Conservation (phyloP, 176 grass and related monocot genomes). For the Eragrostis curvula region DNA sequence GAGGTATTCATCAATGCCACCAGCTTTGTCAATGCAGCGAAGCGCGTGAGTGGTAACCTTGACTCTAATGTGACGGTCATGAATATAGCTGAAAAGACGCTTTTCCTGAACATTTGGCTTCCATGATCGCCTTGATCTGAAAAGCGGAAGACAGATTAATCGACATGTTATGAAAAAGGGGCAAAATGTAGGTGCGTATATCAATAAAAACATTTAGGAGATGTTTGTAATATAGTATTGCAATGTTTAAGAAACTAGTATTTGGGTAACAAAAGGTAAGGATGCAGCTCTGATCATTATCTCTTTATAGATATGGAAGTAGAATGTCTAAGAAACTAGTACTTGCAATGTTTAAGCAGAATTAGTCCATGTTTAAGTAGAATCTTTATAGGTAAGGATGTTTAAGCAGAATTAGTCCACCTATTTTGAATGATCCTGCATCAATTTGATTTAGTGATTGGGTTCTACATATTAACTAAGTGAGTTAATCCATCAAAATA, state of each 20-base stretch:
- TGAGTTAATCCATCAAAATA: conserved; percentile 5
- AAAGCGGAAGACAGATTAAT: conserved; percentile 22
- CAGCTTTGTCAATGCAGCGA: conserved; percentile 97
- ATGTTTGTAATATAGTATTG: neutral
- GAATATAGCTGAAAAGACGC: conserved; percentile 94
- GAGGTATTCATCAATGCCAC: conserved; percentile 96
- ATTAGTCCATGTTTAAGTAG: neutral
- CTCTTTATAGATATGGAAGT: conserved; percentile 3
- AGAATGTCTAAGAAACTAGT: conserved; percentile 1
- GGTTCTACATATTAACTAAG: neutral
- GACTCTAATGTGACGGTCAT: conserved; percentile 80
- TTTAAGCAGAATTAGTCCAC: too few relatives aligned
- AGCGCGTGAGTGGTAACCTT: conserved; percentile 93
- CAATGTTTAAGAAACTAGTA: neutral
- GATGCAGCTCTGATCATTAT: conserved; percentile 6
- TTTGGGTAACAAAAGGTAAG: conserved; percentile 7
- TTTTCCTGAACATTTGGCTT: conserved; percentile 99
- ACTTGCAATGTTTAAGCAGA: neutral
- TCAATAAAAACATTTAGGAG: neutral
- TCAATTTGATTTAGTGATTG: conserved; percentile 3
- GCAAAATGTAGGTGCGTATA: neutral
- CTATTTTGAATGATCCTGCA: neutral
- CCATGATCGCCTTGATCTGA: conserved; percentile 85
- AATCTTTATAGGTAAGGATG: too few relatives aligned
- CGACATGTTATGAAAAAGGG: neutral